Base-by-base conservation (phyloP, 2,329 filamentous ascomycete species). In the Beauveria sp. region DNA sequence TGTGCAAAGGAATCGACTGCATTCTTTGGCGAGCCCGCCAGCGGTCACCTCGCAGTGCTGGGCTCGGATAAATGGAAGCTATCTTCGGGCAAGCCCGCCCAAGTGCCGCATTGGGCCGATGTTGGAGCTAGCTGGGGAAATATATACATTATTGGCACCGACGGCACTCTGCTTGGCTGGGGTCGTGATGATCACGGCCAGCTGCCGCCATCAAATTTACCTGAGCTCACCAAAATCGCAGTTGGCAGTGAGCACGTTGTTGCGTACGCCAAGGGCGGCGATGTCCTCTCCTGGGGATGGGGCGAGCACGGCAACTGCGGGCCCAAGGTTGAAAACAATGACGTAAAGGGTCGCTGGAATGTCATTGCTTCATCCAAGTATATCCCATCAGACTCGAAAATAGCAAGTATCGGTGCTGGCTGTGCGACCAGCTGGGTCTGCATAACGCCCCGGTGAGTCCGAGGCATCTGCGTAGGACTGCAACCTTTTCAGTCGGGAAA, bases 231-330 rank as follows among this genome's bases (percentile, higher is more conserved):
- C 10, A 77, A 79, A 26, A 81, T 97, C n/a, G 89, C 90, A 3
- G 84, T 89, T 51, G 94, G 94, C 0, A 97, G 93, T 70, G 94
- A 97, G 73, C 94, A 99, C 73, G 85, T 84, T n/a, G 74, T 97
- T 64, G 90, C 86, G 9, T 73, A 93, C 28, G 85, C 89, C 0
- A 75, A 75, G 10, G 78, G 81, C 22, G 84, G 84, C 1, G 82
- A 87, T 55, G 84, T 96, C 1, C 75, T 96, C 54, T 84, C 90
- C 1, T 97, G 93, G 91, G 94, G 94, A 22, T 99, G 94, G 94
- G 92, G 92, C 2, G 93, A 97, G 74, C 94, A 99, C 75, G 94
- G 94, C 1, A 99, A 99, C 71, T 99, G 94, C 72, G 94, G 94
- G 3, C 83, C 85, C 41, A 78, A 82, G 14, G 84, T 85, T 63